Percentiles rank a stretch among this genome's conserved stretches.
These are phyloP conservation scores for Vigna mungo DNA, from an alignment of 306 rosid species.

Conservation along the genomic window DNA sequence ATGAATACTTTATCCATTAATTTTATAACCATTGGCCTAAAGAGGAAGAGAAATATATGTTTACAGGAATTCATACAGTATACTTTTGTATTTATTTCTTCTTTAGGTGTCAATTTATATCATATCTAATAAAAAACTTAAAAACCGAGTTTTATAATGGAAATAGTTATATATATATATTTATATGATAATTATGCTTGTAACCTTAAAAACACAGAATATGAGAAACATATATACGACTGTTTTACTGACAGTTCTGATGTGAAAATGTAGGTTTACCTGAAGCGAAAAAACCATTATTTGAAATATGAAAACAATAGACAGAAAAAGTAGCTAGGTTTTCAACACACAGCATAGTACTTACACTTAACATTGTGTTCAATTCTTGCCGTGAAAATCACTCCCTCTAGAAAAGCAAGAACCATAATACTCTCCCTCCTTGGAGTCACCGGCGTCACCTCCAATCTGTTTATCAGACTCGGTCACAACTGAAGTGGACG, in stretches of 20 bases:
- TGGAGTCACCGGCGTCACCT: slow-evolving; percentile 2
- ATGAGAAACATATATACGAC: neutral
- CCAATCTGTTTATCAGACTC: slow-evolving; percentile 27
- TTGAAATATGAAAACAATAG: neutral
- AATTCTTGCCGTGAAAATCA: slow-evolving; percentile 40
- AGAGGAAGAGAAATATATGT: neutral
- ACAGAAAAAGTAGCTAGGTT: neutral
- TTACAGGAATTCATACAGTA: too few relatives aligned
- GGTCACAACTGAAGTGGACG: slow-evolving; percentile 13
- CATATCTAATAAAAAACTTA: too few relatives aligned
- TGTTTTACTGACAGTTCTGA: neutral
- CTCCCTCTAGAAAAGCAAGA: slow-evolving; percentile 31
- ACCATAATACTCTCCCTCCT: slow-evolving; percentile 20
- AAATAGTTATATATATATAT: neutral
- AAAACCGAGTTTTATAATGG: too few relatives aligned
- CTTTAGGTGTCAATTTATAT: too few relatives aligned
- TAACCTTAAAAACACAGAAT: neutral
- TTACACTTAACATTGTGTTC: neutral
- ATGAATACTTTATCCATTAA: neutral
- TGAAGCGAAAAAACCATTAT: neutral
- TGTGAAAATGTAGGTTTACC: neutral
- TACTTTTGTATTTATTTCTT: too few relatives aligned
- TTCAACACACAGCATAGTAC: neutral
- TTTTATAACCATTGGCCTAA: neutral
- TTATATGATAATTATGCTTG: neutral